Evolutionary conservation across 2,329 filamentous ascomycete genomes (phyloP), one percentile per base, ranked within the genome.

Genomic region (Fusarium sulawesiense): DNA sequence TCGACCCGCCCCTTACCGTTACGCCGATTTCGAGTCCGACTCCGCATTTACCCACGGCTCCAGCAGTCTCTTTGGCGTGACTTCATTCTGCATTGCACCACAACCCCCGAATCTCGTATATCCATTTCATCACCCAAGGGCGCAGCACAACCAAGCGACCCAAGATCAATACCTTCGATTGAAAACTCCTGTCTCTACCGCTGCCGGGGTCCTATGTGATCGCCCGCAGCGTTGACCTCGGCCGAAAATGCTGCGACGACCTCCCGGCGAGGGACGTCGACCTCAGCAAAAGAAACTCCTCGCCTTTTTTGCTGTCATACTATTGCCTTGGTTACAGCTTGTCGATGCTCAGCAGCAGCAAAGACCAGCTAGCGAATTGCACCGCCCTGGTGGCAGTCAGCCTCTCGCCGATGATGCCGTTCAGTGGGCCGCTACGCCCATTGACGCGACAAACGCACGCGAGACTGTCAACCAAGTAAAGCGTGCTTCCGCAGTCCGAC

Each of bases 301-400:
- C 78, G 77, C 88, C 78, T 86, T 87, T 78, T 83, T 89, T 78
- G 86, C 85, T 73, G 78, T 89, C 67, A 80, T 90, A 60, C 79
- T 90, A 59, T 78, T 91, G 63, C 87, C 88, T 56, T 87, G 83
- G 81, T 75, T 84, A 48, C 80, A 80, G 57, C 80, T 89, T 72
- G 86, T 86, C 82, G 85, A 89, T 75, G 87, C 87, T 86, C 88
- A 88, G 85, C 88, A 89, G 86, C 88, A 89, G 84, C 86, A 86
- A 66, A 81, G 78, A 72, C 78, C 63, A 46, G 64, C 60, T 56
- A 64, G 61, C 60, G 67, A 75, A 18, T 48, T 76, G 48, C 67
- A 69, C 30, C 63, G 56, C 47, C 59, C 68, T 40, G 74, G 70
- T 58, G 70, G 70, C 69, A 77, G 73, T 47, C 75, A 75, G 48